Percentiles rank a stretch among this genome's conserved stretches.
phyloP scores from a whole-genome alignment of 2,329 filamentous ascomycete genomes.

The Paraconiothyrium sp. region DNA sequence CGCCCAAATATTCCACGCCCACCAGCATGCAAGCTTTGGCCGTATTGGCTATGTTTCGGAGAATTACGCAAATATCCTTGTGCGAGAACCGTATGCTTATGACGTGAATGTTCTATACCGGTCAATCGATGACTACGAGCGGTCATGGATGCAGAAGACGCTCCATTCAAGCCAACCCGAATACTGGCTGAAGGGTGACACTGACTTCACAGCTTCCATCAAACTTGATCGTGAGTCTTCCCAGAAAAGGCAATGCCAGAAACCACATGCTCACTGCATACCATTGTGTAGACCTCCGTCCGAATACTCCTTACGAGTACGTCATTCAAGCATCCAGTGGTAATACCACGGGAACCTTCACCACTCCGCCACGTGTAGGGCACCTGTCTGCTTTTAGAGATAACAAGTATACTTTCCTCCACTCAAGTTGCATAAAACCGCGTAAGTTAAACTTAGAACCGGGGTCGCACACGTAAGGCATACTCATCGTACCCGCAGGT shows the following conservation, averaged over 20 bases:
- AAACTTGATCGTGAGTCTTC: constrained; percentile 60
- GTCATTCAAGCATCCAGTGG: constrained; percentile 73
- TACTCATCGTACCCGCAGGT: constrained; percentile 5
- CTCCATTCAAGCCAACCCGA: constrained; percentile 42
- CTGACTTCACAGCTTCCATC: constrained; percentile 82
- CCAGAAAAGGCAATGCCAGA: background rate
- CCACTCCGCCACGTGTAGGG: constrained; percentile 76
- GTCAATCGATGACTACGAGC: constrained; percentile 35
- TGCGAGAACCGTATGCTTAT: constrained; percentile 81
- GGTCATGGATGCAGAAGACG: constrained; percentile 45
- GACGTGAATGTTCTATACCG: constrained; percentile 64
- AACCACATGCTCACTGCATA: background rate
- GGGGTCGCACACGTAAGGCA: background rate
- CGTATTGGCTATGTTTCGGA: constrained; percentile 88
- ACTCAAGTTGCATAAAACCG: constrained; percentile 91
- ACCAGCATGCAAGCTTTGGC: constrained; percentile 82
- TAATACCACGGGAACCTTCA: constrained; percentile 84
- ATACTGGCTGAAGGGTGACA: constrained; percentile 72
- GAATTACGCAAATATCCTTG: constrained; percentile 78
- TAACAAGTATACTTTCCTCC: constrained; percentile 86
- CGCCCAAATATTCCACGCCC: constrained; percentile 74
- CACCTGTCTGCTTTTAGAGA: constrained; percentile 65
- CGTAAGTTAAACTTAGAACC: constrained; percentile 51
- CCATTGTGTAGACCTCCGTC: constrained; percentile 61
- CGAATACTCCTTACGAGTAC: constrained; percentile 84